Evolutionary conservation across 1,284 basidiomycete genomes (phyloP).

Genomic region (Fereydounia khargensis): DNA sequence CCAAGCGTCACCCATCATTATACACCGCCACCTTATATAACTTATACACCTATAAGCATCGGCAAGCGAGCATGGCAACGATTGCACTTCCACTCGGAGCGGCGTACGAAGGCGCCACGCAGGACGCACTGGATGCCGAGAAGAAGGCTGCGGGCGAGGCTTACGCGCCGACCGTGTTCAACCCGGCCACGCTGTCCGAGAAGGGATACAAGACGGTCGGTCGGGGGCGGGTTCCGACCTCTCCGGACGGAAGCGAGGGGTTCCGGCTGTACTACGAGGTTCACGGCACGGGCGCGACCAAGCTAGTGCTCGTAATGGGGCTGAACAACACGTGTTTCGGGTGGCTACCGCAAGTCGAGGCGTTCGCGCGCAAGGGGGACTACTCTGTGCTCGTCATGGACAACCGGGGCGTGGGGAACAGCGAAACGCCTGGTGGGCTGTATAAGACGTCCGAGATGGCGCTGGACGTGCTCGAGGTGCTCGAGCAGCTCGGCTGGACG

Average conservation of each 20-base stretch:
- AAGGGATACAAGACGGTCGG: constrained; percentile 28
- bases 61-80: constrained; percentile 14
- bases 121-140: constrained; percentile 18
- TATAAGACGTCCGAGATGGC: constrained; percentile 71
- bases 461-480: constrained; percentile 68
- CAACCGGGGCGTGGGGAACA: constrained; percentile 81
- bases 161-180: constrained; percentile 48
- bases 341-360: constrained; percentile 58
- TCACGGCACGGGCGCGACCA: constrained; percentile 47
- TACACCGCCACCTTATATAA: neutral
- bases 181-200: constrained; percentile 32
- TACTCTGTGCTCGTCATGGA: constrained; percentile 76
- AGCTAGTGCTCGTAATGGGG: constrained; percentile 56
- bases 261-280: constrained; percentile 55
- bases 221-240: constrained; percentile 17
- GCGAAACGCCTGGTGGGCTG: constrained; percentile 63
- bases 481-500: constrained; percentile 71
- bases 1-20: neutral
- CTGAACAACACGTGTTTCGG: constrained; percentile 56
- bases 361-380: constrained; percentile 44
- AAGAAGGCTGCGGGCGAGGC: constrained; percentile 16
- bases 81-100: constrained; percentile 42
- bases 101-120: constrained; percentile 45
- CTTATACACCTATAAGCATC: constrained; percentile 1
- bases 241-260: constrained; percentile 11